Evolutionary conservation across 2,329 filamentous ascomycete species (phyloP).

Genomic region (Penicillium hordei): DNA sequence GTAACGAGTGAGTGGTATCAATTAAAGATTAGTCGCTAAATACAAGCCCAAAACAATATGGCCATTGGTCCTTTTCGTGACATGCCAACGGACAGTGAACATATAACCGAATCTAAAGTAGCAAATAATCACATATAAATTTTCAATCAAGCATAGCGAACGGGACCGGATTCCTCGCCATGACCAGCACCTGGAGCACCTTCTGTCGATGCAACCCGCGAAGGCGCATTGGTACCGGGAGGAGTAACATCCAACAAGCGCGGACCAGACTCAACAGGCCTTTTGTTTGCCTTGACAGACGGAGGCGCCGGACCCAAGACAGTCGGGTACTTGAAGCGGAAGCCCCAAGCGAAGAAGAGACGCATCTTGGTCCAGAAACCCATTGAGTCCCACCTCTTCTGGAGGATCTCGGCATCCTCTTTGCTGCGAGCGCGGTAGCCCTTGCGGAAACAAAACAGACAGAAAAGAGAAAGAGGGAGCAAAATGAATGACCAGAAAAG

Average conservation of each 20-base stretch:
- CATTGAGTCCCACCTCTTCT: conserved; percentile 29
- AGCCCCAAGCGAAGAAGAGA: conserved; percentile 34
- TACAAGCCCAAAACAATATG: neutral
- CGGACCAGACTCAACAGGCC: conserved; percentile 21
- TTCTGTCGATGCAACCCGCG: neutral
- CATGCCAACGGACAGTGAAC: neutral
- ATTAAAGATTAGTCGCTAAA: conserved; percentile 2
- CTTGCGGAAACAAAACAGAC: conserved; percentile 28
- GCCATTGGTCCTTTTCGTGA: neutral
- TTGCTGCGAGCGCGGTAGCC: conserved; percentile 31
- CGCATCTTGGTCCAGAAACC: conserved; percentile 25
- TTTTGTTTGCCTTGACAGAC: conserved; percentile 22
- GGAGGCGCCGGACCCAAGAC: conserved; percentile 31
- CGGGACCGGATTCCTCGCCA: conserved; percentile 15
- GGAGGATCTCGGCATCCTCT: conserved; percentile 27
- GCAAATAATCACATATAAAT: neutral
- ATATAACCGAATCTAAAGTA: neutral
- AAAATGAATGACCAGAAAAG: conserved; percentile 30
- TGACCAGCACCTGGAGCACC: neutral
- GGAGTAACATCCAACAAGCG: conserved; percentile 11
- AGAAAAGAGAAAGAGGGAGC: conserved; percentile 23
- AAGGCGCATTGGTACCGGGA: conserved; percentile 4
- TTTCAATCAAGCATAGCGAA: neutral
- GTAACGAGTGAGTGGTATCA: neutral
- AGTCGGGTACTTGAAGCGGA: conserved; percentile 31